Conservation (phyloP, 169 alveolate species). For the Eimeria maxima region DNA sequence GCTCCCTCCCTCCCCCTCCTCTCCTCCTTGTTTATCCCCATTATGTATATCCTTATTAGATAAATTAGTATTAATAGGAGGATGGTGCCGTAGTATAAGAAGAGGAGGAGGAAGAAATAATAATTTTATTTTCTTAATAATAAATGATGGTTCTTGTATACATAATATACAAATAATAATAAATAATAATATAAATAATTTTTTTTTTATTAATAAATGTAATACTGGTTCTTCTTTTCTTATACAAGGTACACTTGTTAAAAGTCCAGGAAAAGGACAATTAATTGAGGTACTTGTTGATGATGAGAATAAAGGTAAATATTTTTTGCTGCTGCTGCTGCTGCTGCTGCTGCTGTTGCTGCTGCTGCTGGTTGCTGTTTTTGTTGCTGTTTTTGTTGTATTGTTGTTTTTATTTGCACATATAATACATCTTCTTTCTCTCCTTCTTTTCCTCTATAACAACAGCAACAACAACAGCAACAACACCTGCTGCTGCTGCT, state of each 20-base stretch:
- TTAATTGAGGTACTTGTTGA: slow-evolving; percentile 90
- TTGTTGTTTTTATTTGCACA: background rate
- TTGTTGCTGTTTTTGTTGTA: background rate
- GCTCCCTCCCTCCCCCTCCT: too few species aligned
- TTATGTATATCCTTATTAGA: too few species aligned
- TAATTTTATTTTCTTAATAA: slow-evolving; percentile 95
- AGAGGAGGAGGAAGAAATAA: slow-evolving; percentile 95
- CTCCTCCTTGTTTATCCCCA: too few species aligned
- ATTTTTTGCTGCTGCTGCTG: background rate
- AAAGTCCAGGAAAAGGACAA: slow-evolving; percentile 96
- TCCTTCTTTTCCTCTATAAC: too few species aligned
- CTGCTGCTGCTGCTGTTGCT: background rate
- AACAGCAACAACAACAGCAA: too few species aligned
- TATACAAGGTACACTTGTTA: slow-evolving; percentile 95
- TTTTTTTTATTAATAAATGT: slow-evolving; percentile 7
- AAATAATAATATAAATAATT: slow-evolving; percentile 77
- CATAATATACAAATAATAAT: slow-evolving; percentile 96
- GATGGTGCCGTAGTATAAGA: slow-evolving; percentile 98
- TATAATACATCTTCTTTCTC: background rate
- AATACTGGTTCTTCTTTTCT: slow-evolving; percentile 85
- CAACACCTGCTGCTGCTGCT: too few species aligned
- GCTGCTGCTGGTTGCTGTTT: background rate
- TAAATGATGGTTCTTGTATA: slow-evolving; percentile 98
- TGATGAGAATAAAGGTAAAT: slow-evolving; percentile 85
- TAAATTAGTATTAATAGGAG: slow-evolving; percentile 90